Evolutionary conservation across 2,329 filamentous ascomycete species (phyloP), one percentile per base, ranked within the genome.

Genomic region (Cladosporium sp.): DNA sequence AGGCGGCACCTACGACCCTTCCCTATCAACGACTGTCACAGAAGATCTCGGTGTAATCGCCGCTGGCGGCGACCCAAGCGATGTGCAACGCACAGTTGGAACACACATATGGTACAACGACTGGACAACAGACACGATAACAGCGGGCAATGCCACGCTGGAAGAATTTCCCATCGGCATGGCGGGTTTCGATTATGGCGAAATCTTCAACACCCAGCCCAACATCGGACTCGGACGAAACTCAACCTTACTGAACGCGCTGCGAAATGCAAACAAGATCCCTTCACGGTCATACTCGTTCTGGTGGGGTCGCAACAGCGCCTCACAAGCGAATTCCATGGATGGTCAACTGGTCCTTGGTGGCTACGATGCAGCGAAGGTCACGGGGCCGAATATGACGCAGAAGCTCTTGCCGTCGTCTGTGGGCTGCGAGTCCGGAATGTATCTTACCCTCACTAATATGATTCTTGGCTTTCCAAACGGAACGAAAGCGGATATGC

Each of bases 301-400:
- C 29, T 66, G 57, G 48, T 61, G 54, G 50, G 63, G 63, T 7
- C 49, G 54, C 29, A 54, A 51, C 7, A 60, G 59, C 16, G 50
- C 57, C 9, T 51, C 57, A 4, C 19, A 48, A 1, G 19, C 40
- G 6, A 39, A 40, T n/a, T 51, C 56, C 19, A 58, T 56, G 49
- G 57, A 65, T 42, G 63, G 63, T 8, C 56, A 46, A 25, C 40
- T 65, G 8, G 57, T 64, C 4, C 53, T 66, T 19, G 63, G 63
- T 11, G 62, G 62, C 15, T 62, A 63, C 45, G 63, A 66, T 49
- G 49, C 52, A 11, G 62, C 61, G 13, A 65, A 65, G 40, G 53
- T 56, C 2, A 52, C 32, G 1, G 62, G 62, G 7, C 13, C 25
- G 13, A 61, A 60, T 19, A 49, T 58, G 29, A 65, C 61, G 1